Base-by-base conservation (phyloP, 1,139 yeast genomes). In the Saccharomyces hybrid region DNA sequence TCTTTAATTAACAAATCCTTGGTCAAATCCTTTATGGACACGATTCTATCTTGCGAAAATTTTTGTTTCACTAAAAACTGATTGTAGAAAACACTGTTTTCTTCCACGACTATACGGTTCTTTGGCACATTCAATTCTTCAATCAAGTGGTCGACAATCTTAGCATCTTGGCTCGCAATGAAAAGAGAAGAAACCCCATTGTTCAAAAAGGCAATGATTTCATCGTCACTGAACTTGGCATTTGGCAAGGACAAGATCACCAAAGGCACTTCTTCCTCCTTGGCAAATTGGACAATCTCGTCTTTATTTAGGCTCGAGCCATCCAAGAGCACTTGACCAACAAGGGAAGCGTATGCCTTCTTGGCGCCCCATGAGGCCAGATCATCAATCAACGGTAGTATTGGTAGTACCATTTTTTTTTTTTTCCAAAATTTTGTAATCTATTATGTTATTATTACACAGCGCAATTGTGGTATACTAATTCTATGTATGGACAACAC, bases 101-200 rank as follows among this genome's bases (percentile, higher is more conserved):
- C 55, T 4, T 55, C 49, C 20, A 57, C 31, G 4, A 59, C 71
- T n/a, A 63, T 14, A 54, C 67, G 58, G 13, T 59, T 57, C 8
- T 16, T 16, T 51, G 95, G 91, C 55, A 88, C 80, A 7, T 86
- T 88, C 7, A 79, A 71, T 2, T 70, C 75, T 3, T 70, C 75
- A 2, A 67, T 65, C 20, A 79, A 69, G 27, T 69, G 67, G 0
- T 67, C 68, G 2, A 74, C 76, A 31, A 68, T 69, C 50, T 71
- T 71, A 0, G 61, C 53, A 20, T 68, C 68, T 2, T 69, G 44
- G 25, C n/a, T 38, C 0, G n/a, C 57, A 29, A 81, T 79, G 59
- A 86, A 73, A 1, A 88, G 66, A 16, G 76, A 75, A 38, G 73
- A 66, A 20, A 85, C 81, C 31, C 96, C 96, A 52, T 77, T 77